Evolutionary conservation across 1,284 basidiomycete genomes (phyloP).

Genomic region (Baeospora myosura): DNA sequence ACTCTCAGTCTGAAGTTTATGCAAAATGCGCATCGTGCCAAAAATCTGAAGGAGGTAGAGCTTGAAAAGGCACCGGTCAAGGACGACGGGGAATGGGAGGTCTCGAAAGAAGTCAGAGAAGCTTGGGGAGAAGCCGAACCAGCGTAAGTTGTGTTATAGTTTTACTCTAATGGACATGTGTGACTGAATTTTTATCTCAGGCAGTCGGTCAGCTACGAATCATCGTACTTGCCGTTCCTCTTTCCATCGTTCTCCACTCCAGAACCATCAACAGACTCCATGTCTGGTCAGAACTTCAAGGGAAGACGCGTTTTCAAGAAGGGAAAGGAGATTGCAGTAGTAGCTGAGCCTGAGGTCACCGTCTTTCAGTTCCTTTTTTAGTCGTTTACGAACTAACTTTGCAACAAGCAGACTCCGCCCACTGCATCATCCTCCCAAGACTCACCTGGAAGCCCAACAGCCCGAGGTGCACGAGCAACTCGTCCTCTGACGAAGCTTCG

Average conservation of each 20-base stretch:
- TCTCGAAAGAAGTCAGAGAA: slow-evolving; percentile 46
- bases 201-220: slow-evolving; percentile 43
- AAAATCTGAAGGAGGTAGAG: slow-evolving; percentile 43
- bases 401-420: slow-evolving; percentile 11
- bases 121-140: slow-evolving; percentile 41
- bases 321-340: slow-evolving; percentile 34
- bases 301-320: slow-evolving; percentile 37
- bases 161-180: slow-evolving; percentile 1
- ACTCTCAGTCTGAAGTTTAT: slow-evolving; percentile 69
- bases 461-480: slow-evolving; percentile 1
- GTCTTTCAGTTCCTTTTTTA: slow-evolving; percentile 12
- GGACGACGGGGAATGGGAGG: slow-evolving; percentile 67
- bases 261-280: slow-evolving; percentile 8
- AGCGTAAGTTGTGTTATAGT: slow-evolving; percentile 2
- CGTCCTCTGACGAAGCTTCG: slow-evolving; percentile 9
- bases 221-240: slow-evolving; percentile 67
- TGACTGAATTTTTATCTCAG: slow-evolving; percentile 17
- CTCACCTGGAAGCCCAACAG: slow-evolving; percentile 12
- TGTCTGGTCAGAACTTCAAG: slow-evolving; percentile 18
- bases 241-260: slow-evolving; percentile 34
- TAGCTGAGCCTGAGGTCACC: slow-evolving; percentile 18
- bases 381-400: slow-evolving; percentile 1
- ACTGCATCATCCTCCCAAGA: background rate
- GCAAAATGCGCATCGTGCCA: slow-evolving; percentile 61
- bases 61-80: slow-evolving; percentile 49